These are phyloP conservation scores for Novymonas esmeraldas DNA, from an alignment of 208 protist species.

Conservation along the genomic window DNA sequence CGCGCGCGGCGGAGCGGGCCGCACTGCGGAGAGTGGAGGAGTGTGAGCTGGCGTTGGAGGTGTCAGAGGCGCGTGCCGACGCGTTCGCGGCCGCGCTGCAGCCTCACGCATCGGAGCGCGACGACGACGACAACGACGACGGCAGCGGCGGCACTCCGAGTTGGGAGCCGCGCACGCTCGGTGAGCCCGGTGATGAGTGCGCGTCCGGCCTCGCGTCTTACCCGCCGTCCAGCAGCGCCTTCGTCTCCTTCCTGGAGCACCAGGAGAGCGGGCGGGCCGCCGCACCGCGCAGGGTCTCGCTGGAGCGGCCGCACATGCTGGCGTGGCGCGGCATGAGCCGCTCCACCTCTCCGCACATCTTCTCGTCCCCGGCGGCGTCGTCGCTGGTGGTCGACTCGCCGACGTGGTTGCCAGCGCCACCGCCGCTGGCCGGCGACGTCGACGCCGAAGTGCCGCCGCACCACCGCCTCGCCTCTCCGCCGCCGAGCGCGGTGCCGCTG, in stretches of 20 bases:
- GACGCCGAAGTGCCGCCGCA: neutral
- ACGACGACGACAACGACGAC: neutral
- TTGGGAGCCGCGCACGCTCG: neutral
- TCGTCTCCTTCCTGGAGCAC: slow-evolving; percentile 5
- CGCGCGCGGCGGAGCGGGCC: slow-evolving; percentile 26
- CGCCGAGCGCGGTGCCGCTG: neutral
- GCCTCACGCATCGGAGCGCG: neutral
- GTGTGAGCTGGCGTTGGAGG: slow-evolving; percentile 15
- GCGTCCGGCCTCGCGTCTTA: neutral
- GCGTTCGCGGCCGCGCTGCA: neutral
- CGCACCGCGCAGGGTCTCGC: neutral
- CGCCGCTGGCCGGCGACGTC: neutral
- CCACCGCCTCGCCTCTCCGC: slow-evolving; percentile 5
- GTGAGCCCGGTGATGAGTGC: neutral
- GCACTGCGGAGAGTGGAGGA: slow-evolving; percentile 24
- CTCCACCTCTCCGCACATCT: neutral
- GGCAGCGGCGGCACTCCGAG: neutral
- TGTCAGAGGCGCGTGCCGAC: slow-evolving; percentile 6
- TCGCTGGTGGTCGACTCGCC: slow-evolving; percentile 2
- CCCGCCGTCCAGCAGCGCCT: slow-evolving; percentile 8
- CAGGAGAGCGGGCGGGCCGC: neutral
- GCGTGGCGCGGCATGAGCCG: neutral
- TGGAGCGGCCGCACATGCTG: neutral
- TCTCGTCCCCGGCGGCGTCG: neutral
- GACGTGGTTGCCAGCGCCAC: neutral